These are phyloP conservation scores for Wallemia ichthyophaga DNA, from an alignment of 1,284 basidiomycete genomes.

Conservation along the genomic window DNA sequence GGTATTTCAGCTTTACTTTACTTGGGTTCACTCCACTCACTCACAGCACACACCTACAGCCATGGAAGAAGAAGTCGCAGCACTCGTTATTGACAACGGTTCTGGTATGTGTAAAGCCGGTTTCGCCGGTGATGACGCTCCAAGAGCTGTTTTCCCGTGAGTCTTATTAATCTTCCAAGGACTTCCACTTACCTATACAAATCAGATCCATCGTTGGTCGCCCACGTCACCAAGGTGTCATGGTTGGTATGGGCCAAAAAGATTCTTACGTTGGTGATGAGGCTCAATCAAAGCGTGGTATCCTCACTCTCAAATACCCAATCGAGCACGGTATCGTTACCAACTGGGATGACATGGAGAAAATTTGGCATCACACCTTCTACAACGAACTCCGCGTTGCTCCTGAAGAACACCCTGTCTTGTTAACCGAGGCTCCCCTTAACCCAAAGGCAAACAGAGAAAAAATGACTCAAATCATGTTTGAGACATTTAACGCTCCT, in stretches of 20 bases:
- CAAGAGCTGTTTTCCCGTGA: slow-evolving; percentile 40
- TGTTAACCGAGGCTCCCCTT: slow-evolving; percentile 76
- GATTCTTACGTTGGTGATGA: slow-evolving; percentile 73
- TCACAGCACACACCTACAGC: not conserved
- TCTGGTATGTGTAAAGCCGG: slow-evolving; percentile 83
- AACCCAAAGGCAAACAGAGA: slow-evolving; percentile 86
- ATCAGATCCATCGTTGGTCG: slow-evolving; percentile 60
- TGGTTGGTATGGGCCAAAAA: slow-evolving; percentile 67
- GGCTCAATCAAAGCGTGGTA: slow-evolving; percentile 84
- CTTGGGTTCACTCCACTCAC: not conserved
- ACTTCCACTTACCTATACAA: not conserved
- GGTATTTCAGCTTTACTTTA: too few relatives aligned
- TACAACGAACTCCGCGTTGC: slow-evolving; percentile 54
- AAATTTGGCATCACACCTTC: slow-evolving; percentile 79
- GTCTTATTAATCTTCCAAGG: slow-evolving; percentile 9
- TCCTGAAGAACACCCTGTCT: slow-evolving; percentile 65
- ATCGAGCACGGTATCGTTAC: slow-evolving; percentile 49
- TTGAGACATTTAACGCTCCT: slow-evolving; percentile 81
- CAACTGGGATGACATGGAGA: slow-evolving; percentile 93
- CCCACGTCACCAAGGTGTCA: slow-evolving; percentile 70
- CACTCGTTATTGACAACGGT: slow-evolving; percentile 18
- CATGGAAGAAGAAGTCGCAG: slow-evolving; percentile 10
- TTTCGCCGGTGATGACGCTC: slow-evolving; percentile 46
- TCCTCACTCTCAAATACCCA: slow-evolving; percentile 65
- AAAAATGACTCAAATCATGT: slow-evolving; percentile 96